Base-by-base conservation (phyloP, 2,329 filamentous ascomycete genomes). In the Bipolaris zeicola region DNA sequence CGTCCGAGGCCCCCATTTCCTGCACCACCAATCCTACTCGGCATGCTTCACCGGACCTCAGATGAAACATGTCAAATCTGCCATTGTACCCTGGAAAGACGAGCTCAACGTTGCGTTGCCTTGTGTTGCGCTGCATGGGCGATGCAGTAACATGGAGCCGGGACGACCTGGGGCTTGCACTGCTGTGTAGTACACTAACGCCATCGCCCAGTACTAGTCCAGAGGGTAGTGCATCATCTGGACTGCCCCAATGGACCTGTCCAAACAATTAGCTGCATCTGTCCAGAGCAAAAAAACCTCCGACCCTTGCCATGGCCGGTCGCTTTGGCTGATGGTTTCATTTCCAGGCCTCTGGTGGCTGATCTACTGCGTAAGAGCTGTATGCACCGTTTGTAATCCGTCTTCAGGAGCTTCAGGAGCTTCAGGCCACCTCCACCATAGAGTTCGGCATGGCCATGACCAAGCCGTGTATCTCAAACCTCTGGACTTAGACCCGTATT, bases 51-150 rank as follows among this genome's bases (percentile, higher is more conserved):
- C 43, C 53, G 52, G 24, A 58, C 49, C 16, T 48, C 31, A 53
- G 37, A 31, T 67, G 64, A 68, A 67, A 69, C 64, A 58, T 53
- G 49, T 44, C 44, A 48, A 50, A 55, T 60, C 48, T 51, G 56
- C 47, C 51, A 31, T 50, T 38, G 10, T 44, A 56, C 44, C 55
- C 47, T 39, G 54, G 54, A 61, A 37, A 59, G 63, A 61, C 59
- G 52, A 63, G 46, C 57, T 45, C 58, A 53, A 60, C 37, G 33
- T 55, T 50, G 43, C 52, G 46, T 47, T 50, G 59, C 37, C 28
- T 55, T 50, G 43, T 51, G 46, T 47, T 50, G 50, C 58, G 49
- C 49, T 47, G 45, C 38, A 55, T 50, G 56, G 55, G 16, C 50
- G 26, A 52, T 60, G 46, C 16, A 50, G 47, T 28, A 10, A 28